Base-by-base conservation (phyloP, 495 filamentous ascomycete species). In the Hypomontagnella submonticulosa region DNA sequence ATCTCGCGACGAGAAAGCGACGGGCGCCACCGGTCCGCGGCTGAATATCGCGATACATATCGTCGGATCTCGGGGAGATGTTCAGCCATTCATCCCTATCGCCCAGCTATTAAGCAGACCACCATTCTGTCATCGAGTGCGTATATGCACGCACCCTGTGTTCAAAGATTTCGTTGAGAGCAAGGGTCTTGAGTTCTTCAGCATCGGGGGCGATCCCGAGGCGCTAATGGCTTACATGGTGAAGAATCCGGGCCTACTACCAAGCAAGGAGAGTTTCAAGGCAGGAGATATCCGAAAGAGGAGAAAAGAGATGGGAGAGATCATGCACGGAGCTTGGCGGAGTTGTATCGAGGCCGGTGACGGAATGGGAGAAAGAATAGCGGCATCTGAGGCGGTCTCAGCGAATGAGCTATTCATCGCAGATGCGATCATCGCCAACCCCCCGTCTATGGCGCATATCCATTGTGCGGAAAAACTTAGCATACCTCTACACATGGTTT, bases 371-470 rank as follows among this genome's bases (percentile, higher is more conserved):
- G 71, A 34, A 81, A 82, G 68, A 67, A 76, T 32, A 64, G 68
- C 6, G 80, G 84, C 71, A 81, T 36, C 57, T 30, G 57, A 61
- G 15, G 38, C 52, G 7, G 13, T 78, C 1, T 79, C 67, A 10
- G 44, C 71, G 9, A 66, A 61, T 5, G 69, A 83, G 63, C 85
- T 86, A 0, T 89, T 90, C 71, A 79, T 89, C 4, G 88, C 88
- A 0, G 84, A 90, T 57, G 85, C 81, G 9, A 89, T 90, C 47
- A 88, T 90, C 62, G 87, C 88, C 0, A 89, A 89, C 71, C 87
- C 88, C 1, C 86, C 86, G 1, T 86, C 82, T 58, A 88, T 90
- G 72, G 87, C 87, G 0, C 87, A 89, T 78, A 48, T 89, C 0
- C 87, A 89, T 67, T 87, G 84, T 64, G 87, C 86, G 0, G 80